Percentiles rank a stretch among this genome's conserved stretches.
Evolutionary conservation across 1,284 basidiomycete genomes (phyloP).

Genomic region (Irpex lacteus): DNA sequence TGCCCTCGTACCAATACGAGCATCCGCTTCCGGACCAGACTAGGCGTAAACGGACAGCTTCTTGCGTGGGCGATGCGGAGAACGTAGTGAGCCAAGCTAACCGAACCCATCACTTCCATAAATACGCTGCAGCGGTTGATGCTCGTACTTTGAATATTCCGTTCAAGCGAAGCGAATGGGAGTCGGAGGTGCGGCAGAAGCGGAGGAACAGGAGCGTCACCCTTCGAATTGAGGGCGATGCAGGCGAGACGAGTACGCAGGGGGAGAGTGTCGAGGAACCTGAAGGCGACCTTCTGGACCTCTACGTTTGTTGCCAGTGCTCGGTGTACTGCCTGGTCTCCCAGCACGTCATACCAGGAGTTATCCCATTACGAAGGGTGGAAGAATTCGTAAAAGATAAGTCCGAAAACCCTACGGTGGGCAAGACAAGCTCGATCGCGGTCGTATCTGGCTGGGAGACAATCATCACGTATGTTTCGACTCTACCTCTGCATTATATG

Average conservation of each 20-base stretch:
- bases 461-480: conserved; percentile 52
- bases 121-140: conserved; percentile 65
- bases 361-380: conserved; percentile 55
- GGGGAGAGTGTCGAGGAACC: conserved; percentile 19
- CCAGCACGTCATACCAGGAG: conserved; percentile 58
- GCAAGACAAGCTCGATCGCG: conserved; percentile 45
- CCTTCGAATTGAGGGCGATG: conserved; percentile 32
- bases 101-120: conserved; percentile 77
- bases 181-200: conserved; percentile 44
- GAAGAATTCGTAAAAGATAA: conserved; percentile 42
- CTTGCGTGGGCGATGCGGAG: conserved; percentile 50
- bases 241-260: conserved; percentile 21
- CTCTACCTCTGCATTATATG: not conserved
- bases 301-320: conserved; percentile 82
- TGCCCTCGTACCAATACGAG: conserved; percentile 46
- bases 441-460: conserved; percentile 63
- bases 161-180: conserved; percentile 59
- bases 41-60: conserved; percentile 45
- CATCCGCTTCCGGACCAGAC: conserved; percentile 52
- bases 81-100: conserved; percentile 48
- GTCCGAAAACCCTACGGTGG: conserved; percentile 36
- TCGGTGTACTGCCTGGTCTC: conserved; percentile 69
- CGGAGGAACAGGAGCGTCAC: conserved; percentile 45
- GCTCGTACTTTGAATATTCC: conserved; percentile 60
- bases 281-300: conserved; percentile 64